Evolutionary conservation across 2,329 filamentous ascomycete genomes (phyloP).

Genomic region (Phyllosticta citriasiana): DNA sequence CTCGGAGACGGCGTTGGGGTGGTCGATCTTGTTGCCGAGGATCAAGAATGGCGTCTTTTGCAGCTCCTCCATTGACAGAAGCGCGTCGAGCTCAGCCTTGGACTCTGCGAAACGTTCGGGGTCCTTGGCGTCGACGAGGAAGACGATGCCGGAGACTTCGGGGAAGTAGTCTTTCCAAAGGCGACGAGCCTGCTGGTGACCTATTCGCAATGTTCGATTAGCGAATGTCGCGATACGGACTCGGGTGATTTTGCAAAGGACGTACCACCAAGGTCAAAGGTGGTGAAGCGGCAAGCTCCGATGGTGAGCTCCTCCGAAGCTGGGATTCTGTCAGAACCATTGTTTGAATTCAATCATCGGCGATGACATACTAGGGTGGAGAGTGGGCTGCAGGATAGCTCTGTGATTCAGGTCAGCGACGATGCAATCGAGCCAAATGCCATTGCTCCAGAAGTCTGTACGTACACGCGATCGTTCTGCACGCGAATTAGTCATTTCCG

Average conservation of each 20-base stretch:
- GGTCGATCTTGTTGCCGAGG: constrained; percentile 98
- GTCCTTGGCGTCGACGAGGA: constrained; percentile 96
- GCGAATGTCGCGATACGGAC: neutral
- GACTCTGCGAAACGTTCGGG: constrained; percentile 88
- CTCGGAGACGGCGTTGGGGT: constrained; percentile 89
- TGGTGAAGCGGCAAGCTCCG: constrained; percentile 68
- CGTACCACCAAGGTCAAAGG: constrained; percentile 74
- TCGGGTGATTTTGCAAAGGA: neutral
- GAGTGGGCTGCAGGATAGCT: constrained; percentile 43
- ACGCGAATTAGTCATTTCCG: neutral
- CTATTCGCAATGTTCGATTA: constrained; percentile 4
- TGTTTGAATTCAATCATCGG: neutral
- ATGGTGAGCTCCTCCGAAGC: constrained; percentile 54
- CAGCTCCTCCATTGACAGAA: constrained; percentile 94
- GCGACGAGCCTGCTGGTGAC: constrained; percentile 29
- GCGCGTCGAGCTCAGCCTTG: constrained; percentile 89
- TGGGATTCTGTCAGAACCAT: constrained; percentile 25
- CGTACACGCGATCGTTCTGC: constrained; percentile 61
- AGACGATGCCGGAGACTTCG: constrained; percentile 65
- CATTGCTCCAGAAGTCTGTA: neutral
- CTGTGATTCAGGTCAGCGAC: neutral
- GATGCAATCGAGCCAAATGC: neutral
- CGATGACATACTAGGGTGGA: constrained; percentile 69
- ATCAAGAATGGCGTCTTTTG: constrained; percentile 92
- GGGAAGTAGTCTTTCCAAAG: constrained; percentile 32